Base-by-base conservation (phyloP, 148 eudicot species). In the Tetragonia tetragonoides region DNA sequence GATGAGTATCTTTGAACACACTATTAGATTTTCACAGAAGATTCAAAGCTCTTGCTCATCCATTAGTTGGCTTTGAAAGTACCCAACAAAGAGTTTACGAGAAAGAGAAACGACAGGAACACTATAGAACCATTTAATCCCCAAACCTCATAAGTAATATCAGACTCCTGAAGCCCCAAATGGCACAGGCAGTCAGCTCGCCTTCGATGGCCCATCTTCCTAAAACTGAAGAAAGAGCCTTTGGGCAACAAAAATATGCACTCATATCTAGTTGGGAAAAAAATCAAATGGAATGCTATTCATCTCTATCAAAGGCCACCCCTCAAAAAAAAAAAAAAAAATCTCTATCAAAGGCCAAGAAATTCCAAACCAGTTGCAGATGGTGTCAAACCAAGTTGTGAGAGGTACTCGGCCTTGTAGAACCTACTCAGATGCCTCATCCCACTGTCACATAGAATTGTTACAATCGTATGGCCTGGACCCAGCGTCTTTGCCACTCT, bases 391-490 rank as follows among this genome's bases (percentile, higher is more conserved):
- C 89, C 90, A 68, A 88, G 82, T 38, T 88, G 87, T 49, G 93
- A 83, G 34, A 95, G 87, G 77, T 95, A 93, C 72, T 90, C 85
- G 5, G 83, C 73, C 72, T 89, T 87, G 77, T 81, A 86, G 74
- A 95, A 95, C 79, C 92, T 89, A 79, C 94, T 95, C 67, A 95
- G 87, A 85, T 95, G 99, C 86, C 97, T 93, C 97, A 91, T 91
- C 78, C 99, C 99, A 16, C 85, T 91, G 76, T 95, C 99, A 59
- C 99, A 95, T 65, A 93, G 86, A 70, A 95, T 90, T 42, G 97
- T 93, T 9, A 90, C 97, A 46, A 95, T 91, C 0, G 90, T 93
- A 86, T 95, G 97, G 60, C 99, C 99, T 0, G 94, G 97, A 65
- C 99, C 99, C 46, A 95, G 66, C n/a, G 75, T 66, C 70, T 88